Evolutionary conservation across 108 stramenopile genomes (phyloP).

Genomic region (Cyclotella distinguenda): DNA sequence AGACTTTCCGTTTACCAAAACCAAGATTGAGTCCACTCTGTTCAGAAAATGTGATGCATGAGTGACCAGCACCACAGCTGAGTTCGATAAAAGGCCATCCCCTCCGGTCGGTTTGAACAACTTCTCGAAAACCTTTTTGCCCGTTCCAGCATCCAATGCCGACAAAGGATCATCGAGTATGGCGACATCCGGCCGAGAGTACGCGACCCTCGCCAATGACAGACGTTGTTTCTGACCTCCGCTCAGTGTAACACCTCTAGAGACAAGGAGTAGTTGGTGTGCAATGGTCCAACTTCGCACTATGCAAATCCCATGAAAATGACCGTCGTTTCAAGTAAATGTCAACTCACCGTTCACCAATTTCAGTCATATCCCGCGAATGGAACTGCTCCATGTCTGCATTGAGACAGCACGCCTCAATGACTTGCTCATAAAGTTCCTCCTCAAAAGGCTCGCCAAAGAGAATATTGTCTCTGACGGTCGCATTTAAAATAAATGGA

Average conservation of each 20-base stretch:
- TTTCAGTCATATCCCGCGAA: conserved; percentile 73
- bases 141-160: conserved; percentile 91
- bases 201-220: conserved; percentile 75
- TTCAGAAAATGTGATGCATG: conserved; percentile 84
- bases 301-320: conserved; percentile 8
- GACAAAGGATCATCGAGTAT: conserved; percentile 91
- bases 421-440: conserved; percentile 77
- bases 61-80: conserved; percentile 83
- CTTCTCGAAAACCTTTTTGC: conserved; percentile 70
- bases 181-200: conserved; percentile 64
- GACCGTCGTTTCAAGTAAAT: neutral
- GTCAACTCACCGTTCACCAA: conserved; percentile 76
- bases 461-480: conserved; percentile 93
- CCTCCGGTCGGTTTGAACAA: conserved; percentile 36
- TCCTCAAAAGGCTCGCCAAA: conserved; percentile 80
- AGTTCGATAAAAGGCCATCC: conserved; percentile 46
- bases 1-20: conserved; percentile 65
- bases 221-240: conserved; percentile 87
- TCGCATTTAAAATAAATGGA: conserved; percentile 93
- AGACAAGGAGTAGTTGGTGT: no score
- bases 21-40: conserved; percentile 67
- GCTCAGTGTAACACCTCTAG: conserved; percentile 86
- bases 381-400: conserved; percentile 66
- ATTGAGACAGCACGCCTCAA: conserved; percentile 80
- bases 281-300: no score